Evolutionary conservation across 495 filamentous ascomycete species (phyloP).

Genomic region (Glonium stellatum): DNA sequence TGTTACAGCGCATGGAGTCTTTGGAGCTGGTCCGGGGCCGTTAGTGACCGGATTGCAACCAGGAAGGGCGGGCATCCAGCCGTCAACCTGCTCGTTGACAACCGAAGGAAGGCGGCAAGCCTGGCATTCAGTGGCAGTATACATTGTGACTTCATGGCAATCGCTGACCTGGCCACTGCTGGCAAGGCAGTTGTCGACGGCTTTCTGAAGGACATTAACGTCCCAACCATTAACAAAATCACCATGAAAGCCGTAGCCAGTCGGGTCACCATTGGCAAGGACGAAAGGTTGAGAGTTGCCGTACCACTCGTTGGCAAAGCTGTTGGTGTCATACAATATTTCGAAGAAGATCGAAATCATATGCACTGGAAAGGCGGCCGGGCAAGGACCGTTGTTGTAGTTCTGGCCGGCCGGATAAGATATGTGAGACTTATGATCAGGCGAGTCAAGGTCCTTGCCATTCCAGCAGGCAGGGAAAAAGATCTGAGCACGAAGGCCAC

Average conservation of each 20-base stretch:
- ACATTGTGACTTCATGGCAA: slow-evolving; percentile 43
- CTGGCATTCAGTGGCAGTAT: slow-evolving; percentile 35
- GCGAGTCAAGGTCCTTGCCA: slow-evolving; percentile 38
- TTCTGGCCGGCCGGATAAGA: slow-evolving; percentile 43
- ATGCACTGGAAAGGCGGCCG: slow-evolving; percentile 51
- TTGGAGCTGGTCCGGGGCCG: slow-evolving; percentile 39
- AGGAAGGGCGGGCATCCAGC: slow-evolving; percentile 44
- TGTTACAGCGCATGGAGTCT: slow-evolving; percentile 21
- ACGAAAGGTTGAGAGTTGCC: slow-evolving; percentile 58
- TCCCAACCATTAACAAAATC: slow-evolving; percentile 72
- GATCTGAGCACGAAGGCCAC: slow-evolving; percentile 54
- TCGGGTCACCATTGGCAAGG: slow-evolving; percentile 47
- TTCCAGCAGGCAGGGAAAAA: slow-evolving; percentile 51
- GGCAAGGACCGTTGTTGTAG: slow-evolving; percentile 46
- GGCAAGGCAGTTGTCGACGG: slow-evolving; percentile 53
- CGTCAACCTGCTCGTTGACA: slow-evolving; percentile 37
- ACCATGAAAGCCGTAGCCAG: slow-evolving; percentile 51
- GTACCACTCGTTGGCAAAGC: slow-evolving; percentile 50
- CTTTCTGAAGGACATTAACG: slow-evolving; percentile 50
- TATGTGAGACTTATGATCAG: slow-evolving; percentile 53
- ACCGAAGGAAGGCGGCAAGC: slow-evolving; percentile 31
- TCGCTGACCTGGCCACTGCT: slow-evolving; percentile 34
- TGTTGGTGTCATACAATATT: slow-evolving; percentile 55
- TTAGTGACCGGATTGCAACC: slow-evolving; percentile 48
- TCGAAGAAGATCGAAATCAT: slow-evolving; percentile 64